Conservation (phyloP, 2,329 filamentous ascomycete genomes). For the Xylaria polymorpha region DNA sequence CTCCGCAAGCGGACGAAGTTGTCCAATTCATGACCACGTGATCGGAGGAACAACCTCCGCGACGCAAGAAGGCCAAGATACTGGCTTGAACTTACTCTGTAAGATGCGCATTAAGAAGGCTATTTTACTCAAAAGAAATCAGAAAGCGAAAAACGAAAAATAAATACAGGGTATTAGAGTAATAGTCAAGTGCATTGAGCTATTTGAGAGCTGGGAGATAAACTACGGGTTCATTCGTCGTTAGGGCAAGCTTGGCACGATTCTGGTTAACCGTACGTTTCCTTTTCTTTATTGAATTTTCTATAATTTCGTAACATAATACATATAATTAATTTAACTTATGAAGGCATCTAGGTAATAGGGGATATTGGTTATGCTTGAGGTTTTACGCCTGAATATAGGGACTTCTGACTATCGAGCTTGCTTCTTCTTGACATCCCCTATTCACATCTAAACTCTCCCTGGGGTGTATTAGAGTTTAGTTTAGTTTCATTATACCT, state of each 20-base stretch:
- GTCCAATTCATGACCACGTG: constrained; percentile 31
- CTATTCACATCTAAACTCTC: too few species aligned
- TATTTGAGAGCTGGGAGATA: neutral
- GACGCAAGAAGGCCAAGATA: neutral
- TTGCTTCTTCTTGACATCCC: too few species aligned
- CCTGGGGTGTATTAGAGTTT: neutral
- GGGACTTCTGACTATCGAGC: too few species aligned
- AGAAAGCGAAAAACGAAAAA: neutral
- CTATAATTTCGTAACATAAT: neutral
- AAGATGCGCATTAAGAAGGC: neutral
- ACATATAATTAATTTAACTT: too few species aligned
- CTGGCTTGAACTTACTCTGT: neutral
- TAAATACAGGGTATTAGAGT: neutral
- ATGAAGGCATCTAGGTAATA: neutral
- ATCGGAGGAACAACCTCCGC: constrained; percentile 33
- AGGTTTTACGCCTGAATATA: too few species aligned
- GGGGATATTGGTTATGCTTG: neutral
- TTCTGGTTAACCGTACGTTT: neutral
- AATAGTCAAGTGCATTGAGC: neutral
- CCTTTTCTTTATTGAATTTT: neutral
- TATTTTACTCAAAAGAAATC: too few species aligned
- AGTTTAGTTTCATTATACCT: neutral
- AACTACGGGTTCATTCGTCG: neutral
- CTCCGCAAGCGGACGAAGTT: constrained; percentile 15
- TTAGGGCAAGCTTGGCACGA: neutral